phyloP scores from a whole-genome alignment of 129 eudicot genomes.

The Chrysanthemum makinoi region DNA sequence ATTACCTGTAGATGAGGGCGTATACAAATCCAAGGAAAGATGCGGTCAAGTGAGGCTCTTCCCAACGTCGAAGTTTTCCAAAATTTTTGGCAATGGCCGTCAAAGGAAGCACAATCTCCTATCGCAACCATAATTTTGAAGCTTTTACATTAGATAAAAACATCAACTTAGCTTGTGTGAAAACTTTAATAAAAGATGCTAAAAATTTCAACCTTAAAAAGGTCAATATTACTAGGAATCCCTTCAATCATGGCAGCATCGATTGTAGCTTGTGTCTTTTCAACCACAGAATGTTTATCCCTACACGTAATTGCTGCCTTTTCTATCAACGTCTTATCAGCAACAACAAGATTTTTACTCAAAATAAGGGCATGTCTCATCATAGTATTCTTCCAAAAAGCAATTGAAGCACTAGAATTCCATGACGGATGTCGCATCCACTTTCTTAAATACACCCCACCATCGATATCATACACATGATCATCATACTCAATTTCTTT shows the following conservation, averaged over 20 bases:
- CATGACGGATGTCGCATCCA: slow-evolving; percentile 91
- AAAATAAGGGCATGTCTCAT: slow-evolving; percentile 56
- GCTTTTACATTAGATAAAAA: slow-evolving; percentile 40
- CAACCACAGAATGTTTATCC: slow-evolving; percentile 54
- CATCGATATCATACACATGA: slow-evolving; percentile 72
- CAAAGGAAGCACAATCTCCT: slow-evolving; percentile 89
- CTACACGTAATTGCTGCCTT: slow-evolving; percentile 68
- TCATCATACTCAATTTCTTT: slow-evolving; percentile 27
- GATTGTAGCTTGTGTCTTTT: slow-evolving; percentile 92
- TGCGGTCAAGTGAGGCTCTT: slow-evolving; percentile 69
- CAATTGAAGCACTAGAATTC: slow-evolving; percentile 66
- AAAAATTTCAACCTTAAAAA: slow-evolving; percentile 71
- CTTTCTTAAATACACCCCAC: slow-evolving; percentile 73
- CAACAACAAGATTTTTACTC: slow-evolving; percentile 77
- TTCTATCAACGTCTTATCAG: slow-evolving; percentile 66
- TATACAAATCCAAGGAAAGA: slow-evolving; percentile 78
- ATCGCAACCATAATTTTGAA: slow-evolving; percentile 18
- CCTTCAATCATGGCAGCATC: slow-evolving; percentile 99
- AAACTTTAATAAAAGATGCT: not conserved
- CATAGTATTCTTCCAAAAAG: slow-evolving; percentile 69
- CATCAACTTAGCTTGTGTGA: not conserved
- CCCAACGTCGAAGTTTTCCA: slow-evolving; percentile 82
- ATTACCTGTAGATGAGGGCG: slow-evolving; percentile 76
- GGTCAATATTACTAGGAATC: slow-evolving; percentile 94
- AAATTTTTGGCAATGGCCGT: slow-evolving; percentile 49